A percentile compares a stretch with the other conserved stretches of the same genome.
Evolutionary conservation across 345 rosid species (phyloP).

Genomic region (Abelmoschus esculentus): DNA sequence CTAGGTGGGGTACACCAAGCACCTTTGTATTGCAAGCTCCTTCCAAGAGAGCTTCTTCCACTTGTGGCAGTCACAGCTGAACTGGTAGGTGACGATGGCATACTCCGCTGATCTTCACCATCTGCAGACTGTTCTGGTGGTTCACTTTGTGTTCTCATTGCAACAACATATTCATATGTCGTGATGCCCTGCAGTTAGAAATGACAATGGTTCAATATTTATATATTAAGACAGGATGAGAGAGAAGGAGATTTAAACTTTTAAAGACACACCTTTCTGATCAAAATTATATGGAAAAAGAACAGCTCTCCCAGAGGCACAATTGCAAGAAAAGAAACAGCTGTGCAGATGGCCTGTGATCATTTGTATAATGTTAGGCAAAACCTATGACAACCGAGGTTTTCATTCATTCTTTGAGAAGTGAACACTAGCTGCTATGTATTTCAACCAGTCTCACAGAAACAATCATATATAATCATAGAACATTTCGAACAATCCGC

Average conservation of each 20-base stretch:
- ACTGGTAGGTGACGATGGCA: slow-evolving; percentile 73
- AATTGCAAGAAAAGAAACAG: slow-evolving; percentile 69
- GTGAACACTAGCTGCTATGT: not conserved
- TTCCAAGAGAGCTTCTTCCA: slow-evolving; percentile 84
- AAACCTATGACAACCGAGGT: not conserved
- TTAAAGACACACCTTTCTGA: slow-evolving; percentile 51
- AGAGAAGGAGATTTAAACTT: not conserved
- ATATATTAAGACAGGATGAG: slow-evolving; percentile 6
- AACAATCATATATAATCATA: not conserved
- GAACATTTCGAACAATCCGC: not conserved
- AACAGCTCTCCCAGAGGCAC: slow-evolving; percentile 83
- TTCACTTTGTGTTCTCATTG: slow-evolving; percentile 85
- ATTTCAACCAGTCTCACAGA: not conserved
- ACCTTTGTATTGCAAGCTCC: slow-evolving; percentile 74
- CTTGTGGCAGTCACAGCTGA: slow-evolving; percentile 79
- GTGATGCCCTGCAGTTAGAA: slow-evolving; percentile 70
- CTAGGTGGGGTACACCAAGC: slow-evolving; percentile 97
- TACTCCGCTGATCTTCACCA: slow-evolving; percentile 63
- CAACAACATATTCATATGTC: slow-evolving; percentile 86
- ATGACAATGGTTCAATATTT: slow-evolving; percentile 3
- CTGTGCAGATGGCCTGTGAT: slow-evolving; percentile 70
- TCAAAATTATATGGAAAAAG: slow-evolving; percentile 84
- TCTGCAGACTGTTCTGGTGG: slow-evolving; percentile 64
- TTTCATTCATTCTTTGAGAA: not conserved
- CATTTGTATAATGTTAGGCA: slow-evolving; percentile 7